phyloP scores from a whole-genome alignment of 1,139 yeast species.

The Dujonia santamariae region DNA sequence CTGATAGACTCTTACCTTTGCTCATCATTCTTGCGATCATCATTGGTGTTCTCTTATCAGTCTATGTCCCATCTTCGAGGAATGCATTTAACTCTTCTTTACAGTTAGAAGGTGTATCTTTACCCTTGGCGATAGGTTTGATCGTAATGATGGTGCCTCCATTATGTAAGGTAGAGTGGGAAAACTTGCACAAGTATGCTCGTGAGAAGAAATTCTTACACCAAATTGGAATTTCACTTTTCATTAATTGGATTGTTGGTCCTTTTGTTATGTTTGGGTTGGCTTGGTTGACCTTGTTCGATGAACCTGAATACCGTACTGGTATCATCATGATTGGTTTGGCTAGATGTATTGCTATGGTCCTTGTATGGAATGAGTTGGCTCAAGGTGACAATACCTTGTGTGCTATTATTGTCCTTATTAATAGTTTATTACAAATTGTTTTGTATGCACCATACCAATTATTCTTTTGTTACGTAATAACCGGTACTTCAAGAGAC shows the following conservation, averaged over 20 bases:
- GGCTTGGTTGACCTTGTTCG: constrained; percentile 53
- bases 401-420: constrained; percentile 52
- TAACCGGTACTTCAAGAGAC: constrained; percentile 19
- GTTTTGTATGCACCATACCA: constrained; percentile 55
- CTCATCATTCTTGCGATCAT: constrained; percentile 26
- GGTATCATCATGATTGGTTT: constrained; percentile 60
- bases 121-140: constrained; percentile 53
- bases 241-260: constrained; percentile 55
- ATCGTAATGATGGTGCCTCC: constrained; percentile 61
- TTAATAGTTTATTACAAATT: constrained; percentile 53
- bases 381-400: constrained; percentile 51
- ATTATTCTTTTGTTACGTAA: constrained; percentile 42
- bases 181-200: constrained; percentile 19
- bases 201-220: constrained; percentile 20
- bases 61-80: constrained; percentile 29
- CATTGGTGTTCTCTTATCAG: constrained; percentile 29
- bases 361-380: constrained; percentile 56
- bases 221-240: constrained; percentile 37
- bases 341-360: constrained; percentile 67
- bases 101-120: constrained; percentile 24
- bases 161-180: constrained; percentile 53
- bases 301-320: constrained; percentile 45
- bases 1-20: constrained; percentile 26
- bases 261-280: constrained; percentile 58
- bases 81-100: constrained; percentile 26